Evolutionary conservation across 805 yeast species (phyloP).

Genomic region (Myxozyma sirexii): DNA sequence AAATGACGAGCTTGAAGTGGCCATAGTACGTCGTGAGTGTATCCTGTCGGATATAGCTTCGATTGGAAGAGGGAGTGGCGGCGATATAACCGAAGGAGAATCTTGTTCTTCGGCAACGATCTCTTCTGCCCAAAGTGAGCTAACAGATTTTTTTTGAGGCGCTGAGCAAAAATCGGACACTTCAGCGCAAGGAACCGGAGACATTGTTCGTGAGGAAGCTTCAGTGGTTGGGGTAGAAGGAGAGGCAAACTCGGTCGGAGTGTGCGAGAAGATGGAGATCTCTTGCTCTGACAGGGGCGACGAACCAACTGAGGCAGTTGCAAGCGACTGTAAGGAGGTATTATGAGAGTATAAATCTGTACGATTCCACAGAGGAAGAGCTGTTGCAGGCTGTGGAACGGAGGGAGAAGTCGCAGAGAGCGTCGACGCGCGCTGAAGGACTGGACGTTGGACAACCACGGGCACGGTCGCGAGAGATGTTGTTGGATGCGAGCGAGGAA

Average conservation of each 20-base stretch:
- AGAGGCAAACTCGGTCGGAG: background rate
- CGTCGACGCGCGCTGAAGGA: conserved; percentile 17
- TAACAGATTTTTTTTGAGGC: background rate
- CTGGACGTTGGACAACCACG: conserved; percentile 12
- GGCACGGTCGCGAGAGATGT: background rate
- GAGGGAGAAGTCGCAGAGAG: conserved; percentile 8
- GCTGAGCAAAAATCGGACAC: background rate
- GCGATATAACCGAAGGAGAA: conserved; percentile 15
- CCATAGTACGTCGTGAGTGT: conserved; percentile 15
- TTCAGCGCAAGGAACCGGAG: conserved; percentile 12
- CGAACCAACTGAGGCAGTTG: background rate
- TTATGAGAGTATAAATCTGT: background rate
- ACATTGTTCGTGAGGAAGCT: conserved; percentile 3
- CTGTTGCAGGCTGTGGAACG: conserved; percentile 10
- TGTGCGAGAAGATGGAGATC: background rate
- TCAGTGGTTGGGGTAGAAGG: background rate
- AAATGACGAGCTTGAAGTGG: conserved; percentile 44
- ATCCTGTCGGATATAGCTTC: conserved; percentile 17
- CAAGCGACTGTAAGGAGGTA: background rate
- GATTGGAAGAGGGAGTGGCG: conserved; percentile 25
- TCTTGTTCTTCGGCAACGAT: background rate
- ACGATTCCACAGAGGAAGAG: conserved; percentile 13
- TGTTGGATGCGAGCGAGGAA: conserved; percentile 4
- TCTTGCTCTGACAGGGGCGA: background rate
- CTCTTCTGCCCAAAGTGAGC: conserved; percentile 4